These are phyloP conservation scores for Termitomyces sp. DNA, from an alignment of 768 basidiomycete species.

Conservation along the genomic window DNA sequence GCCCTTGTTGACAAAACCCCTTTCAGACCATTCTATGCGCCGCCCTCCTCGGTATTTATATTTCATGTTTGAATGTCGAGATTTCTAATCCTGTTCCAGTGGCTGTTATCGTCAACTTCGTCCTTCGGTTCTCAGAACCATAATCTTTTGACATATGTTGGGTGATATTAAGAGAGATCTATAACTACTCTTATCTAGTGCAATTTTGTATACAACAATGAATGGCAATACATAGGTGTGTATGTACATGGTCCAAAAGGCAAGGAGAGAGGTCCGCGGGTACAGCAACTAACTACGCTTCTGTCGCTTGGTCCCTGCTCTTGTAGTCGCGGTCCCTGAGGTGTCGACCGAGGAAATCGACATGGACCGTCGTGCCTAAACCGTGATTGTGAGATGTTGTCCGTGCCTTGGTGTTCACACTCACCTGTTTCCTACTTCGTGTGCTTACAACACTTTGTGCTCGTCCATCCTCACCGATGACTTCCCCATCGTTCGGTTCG, in stretches of 20 bases:
- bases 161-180: background rate
- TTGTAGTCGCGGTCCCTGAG: slow-evolving; percentile 40
- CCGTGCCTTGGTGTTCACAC: slow-evolving; percentile 18
- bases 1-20: background rate
- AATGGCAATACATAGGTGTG: background rate
- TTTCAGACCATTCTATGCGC: slow-evolving; percentile 77
- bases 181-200: slow-evolving; percentile 5
- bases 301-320: slow-evolving; percentile 56
- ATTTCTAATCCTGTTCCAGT: slow-evolving; percentile 40
- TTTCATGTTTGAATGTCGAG: background rate
- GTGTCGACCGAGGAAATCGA: slow-evolving; percentile 80
- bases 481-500: slow-evolving; percentile 38
- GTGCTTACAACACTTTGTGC: slow-evolving; percentile 66
- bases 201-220: background rate
- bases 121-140: slow-evolving; percentile 68
- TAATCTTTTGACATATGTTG: slow-evolving; percentile 20
- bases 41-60: slow-evolving; percentile 70
- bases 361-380: slow-evolving; percentile 59
- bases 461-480: slow-evolving; percentile 48
- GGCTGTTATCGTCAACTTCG: slow-evolving; percentile 82
- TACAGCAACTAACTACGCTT: slow-evolving; percentile 40
- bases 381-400: slow-evolving; percentile 2
- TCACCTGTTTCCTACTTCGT: slow-evolving; percentile 60
- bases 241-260: background rate
- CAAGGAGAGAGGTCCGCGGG: background rate